Percentiles rank a stretch among this genome's conserved stretches.
Evolutionary conservation across 2,329 filamentous ascomycete genomes (phyloP).

Genomic region (Stachybotrys chlorohalonatus): DNA sequence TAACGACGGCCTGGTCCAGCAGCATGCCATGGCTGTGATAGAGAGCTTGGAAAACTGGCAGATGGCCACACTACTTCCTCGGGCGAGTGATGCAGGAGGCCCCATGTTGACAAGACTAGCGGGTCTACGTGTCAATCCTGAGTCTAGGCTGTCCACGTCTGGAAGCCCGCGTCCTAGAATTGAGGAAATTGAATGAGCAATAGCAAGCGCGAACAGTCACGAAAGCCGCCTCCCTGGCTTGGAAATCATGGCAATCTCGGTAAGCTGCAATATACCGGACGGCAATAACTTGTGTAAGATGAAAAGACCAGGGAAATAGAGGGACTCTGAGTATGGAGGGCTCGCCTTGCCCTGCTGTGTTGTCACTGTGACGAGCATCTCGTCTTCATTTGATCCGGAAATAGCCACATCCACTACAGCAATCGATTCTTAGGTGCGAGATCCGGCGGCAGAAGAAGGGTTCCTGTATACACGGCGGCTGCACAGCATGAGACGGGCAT

Average conservation of each 20-base stretch:
- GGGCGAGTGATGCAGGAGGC: constrained; percentile 12
- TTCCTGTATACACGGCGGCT: no score
- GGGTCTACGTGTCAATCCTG: constrained; percentile 27
- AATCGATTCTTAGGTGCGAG: no score
- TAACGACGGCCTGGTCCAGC: constrained; percentile 56
- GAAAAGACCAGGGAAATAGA: no score
- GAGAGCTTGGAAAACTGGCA: constrained; percentile 58
- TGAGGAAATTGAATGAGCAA: constrained; percentile 51
- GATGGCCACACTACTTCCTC: constrained; percentile 39
- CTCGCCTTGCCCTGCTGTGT: no score
- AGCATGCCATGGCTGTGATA: constrained; percentile 57
- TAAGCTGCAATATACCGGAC: neutral
- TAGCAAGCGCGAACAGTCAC: neutral
- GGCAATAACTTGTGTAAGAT: neutral
- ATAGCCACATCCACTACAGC: no score
- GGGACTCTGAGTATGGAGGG: no score
- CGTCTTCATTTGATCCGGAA: no score
- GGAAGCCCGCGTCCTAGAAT: constrained; percentile 33
- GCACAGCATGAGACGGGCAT: no score
- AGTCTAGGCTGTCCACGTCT: constrained; percentile 12
- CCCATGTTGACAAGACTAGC: constrained; percentile 22
- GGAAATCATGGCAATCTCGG: neutral
- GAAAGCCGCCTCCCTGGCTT: neutral
- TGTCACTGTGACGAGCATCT: no score
- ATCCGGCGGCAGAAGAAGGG: no score